These are phyloP conservation scores for Globisporangium megalacanthum DNA, from an alignment of 352 stramenopile species.

Conservation along the genomic window DNA sequence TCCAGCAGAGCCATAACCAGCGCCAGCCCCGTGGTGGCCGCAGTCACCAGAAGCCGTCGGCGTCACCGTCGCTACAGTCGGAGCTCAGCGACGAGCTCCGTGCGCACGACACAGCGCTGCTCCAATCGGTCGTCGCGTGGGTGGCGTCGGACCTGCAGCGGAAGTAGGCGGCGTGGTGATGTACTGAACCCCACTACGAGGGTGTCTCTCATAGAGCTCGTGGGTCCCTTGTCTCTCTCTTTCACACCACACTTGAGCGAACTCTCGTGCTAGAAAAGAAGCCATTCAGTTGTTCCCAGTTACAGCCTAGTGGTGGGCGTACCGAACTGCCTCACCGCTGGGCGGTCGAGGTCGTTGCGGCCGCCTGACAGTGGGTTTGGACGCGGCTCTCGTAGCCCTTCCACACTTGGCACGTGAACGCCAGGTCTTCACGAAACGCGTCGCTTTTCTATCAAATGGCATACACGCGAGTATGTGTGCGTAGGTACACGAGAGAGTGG, in stretches of 20 bases:
- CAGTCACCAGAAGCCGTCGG: not conserved
- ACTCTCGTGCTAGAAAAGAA: no score
- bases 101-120: slow-evolving; percentile 50
- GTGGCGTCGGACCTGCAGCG: slow-evolving; percentile 38
- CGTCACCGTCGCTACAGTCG: not conserved
- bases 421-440: slow-evolving; percentile 59
- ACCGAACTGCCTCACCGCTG: slow-evolving; percentile 2
- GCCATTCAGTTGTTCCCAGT: not conserved
- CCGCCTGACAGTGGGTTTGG: slow-evolving; percentile 56
- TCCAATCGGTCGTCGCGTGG: slow-evolving; percentile 44
- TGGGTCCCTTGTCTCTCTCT: no score
- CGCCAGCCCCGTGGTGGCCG: not conserved
- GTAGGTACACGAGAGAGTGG: not conserved
- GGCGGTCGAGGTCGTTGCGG: not conserved
- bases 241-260: not conserved
- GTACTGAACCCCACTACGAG: no score
- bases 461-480: not conserved
- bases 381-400: slow-evolving; percentile 80
- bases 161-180: slow-evolving; percentile 2
- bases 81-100: slow-evolving; percentile 14
- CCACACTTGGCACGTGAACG: slow-evolving; percentile 76
- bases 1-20: slow-evolving; percentile 6
- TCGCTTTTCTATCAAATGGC: slow-evolving; percentile 62
- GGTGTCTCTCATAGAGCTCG: no score
- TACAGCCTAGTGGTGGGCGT: not conserved